Evolutionary conservation across 345 rosid species (phyloP).

Genomic region (Moricandia moricandioides): DNA sequence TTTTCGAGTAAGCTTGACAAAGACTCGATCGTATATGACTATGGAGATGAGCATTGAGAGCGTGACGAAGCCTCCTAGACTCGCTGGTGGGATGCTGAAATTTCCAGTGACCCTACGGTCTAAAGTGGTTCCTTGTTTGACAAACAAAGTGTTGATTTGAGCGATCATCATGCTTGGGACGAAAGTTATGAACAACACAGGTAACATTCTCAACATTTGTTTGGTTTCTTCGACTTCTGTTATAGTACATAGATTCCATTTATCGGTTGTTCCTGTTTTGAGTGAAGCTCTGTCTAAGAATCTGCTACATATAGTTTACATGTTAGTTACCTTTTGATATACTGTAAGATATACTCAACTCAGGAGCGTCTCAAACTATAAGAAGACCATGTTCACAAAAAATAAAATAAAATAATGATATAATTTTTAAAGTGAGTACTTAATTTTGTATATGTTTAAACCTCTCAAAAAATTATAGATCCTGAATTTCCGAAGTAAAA

Average conservation of each 20-base stretch:
- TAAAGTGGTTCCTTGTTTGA: constrained; percentile 92
- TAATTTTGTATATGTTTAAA: too few relatives aligned
- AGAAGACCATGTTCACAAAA: too few relatives aligned
- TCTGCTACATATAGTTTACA: constrained; percentile 3
- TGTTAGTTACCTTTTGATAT: too few relatives aligned
- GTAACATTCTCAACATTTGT: constrained; percentile 85
- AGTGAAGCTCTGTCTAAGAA: constrained; percentile 72
- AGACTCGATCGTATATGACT: constrained; percentile 48
- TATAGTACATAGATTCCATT: constrained; percentile 67
- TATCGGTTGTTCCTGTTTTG: constrained; percentile 45
- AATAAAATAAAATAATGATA: too few relatives aligned
- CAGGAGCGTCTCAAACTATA: too few relatives aligned
- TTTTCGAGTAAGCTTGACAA: constrained; percentile 45
- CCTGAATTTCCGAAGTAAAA: too few relatives aligned
- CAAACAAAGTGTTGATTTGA: constrained; percentile 70
- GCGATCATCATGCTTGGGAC: constrained; percentile 82
- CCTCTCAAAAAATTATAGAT: too few relatives aligned
- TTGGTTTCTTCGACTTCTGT: constrained; percentile 96
- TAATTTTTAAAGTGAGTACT: too few relatives aligned
- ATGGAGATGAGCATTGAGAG: constrained; percentile 61
- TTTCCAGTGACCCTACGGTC: constrained; percentile 45
- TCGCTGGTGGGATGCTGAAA: constrained; percentile 65
- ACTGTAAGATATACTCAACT: too few relatives aligned
- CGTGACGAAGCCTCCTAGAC: constrained; percentile 62
- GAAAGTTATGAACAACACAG: constrained; percentile 58